These are phyloP conservation scores for Epichloe brachyelytri DNA, from an alignment of 2,329 filamentous ascomycete genomes.

Conservation along the genomic window DNA sequence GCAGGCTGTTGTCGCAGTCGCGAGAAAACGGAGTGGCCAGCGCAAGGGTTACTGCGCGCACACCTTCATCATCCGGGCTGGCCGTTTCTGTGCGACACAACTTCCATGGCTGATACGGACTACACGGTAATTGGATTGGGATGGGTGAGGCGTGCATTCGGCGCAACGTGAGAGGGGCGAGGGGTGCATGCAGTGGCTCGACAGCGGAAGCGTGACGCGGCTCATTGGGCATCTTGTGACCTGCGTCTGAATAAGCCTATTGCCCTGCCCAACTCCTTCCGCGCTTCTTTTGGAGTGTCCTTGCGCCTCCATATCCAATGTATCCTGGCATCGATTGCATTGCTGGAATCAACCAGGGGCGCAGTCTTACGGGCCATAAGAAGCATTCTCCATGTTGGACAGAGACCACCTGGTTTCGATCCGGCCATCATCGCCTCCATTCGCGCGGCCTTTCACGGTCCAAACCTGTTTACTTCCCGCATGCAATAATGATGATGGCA, in stretches of 20 bases:
- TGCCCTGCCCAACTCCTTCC: neutral
- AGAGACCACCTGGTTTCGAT: neutral
- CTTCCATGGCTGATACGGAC: neutral
- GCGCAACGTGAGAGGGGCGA: neutral
- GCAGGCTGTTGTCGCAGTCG: neutral
- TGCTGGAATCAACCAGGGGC: no score
- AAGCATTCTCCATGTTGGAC: no score
- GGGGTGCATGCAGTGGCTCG: neutral
- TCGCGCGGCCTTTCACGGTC: neutral
- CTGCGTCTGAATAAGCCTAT: conserved; percentile 4
- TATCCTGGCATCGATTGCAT: no score
- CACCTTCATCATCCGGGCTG: neutral
- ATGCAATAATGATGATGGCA: neutral
- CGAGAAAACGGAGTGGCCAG: neutral
- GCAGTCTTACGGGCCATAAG: no score
- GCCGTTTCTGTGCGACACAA: neutral
- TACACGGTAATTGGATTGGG: no score
- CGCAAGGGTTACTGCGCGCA: neutral
- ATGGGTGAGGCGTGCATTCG: neutral
- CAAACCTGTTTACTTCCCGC: neutral
- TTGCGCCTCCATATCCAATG: no score
- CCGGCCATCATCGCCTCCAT: neutral
- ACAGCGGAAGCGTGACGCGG: neutral
- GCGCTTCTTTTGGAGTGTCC: no score
- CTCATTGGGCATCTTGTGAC: conserved; percentile 3